These are phyloP conservation scores for Rosa persica DNA, from an alignment of 306 rosid genomes.

Conservation along the genomic window DNA sequence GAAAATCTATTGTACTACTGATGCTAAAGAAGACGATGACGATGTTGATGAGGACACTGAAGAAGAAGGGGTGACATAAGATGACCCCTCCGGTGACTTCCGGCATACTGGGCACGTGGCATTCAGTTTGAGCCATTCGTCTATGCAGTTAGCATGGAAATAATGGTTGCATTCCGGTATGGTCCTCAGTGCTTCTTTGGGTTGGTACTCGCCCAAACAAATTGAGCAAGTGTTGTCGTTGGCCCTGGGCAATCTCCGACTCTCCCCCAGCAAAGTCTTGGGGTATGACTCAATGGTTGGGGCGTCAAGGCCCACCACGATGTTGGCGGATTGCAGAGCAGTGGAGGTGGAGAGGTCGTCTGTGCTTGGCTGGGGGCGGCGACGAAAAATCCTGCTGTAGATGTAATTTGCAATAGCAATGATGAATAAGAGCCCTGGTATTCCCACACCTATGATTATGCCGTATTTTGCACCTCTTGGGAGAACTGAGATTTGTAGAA, in stretches of 20 bases:
- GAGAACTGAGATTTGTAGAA: conserved; percentile 38
- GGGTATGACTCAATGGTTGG: conserved; percentile 76
- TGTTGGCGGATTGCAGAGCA: conserved; percentile 15
- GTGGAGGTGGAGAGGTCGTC: conserved; percentile 19
- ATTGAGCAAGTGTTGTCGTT: conserved; percentile 56
- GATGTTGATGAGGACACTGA: conserved; percentile 26
- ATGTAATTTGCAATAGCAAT: conserved; percentile 43
- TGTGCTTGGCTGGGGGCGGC: conserved; percentile 9
- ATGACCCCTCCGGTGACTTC: conserved; percentile 40
- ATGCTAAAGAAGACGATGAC: conserved; percentile 9
- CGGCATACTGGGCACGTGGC: conserved; percentile 75
- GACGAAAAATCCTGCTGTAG: conserved; percentile 16
- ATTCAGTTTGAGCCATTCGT: conserved; percentile 72
- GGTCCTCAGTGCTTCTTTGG: conserved; percentile 57
- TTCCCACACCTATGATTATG: conserved; percentile 50
- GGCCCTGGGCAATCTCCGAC: conserved; percentile 50
- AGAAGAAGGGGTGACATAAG: conserved; percentile 18
- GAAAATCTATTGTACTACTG: neutral
- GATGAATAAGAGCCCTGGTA: conserved; percentile 56
- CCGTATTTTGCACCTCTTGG: conserved; percentile 60
- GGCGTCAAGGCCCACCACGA: conserved; percentile 52
- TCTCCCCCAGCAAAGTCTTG: conserved; percentile 46
- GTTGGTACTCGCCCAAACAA: conserved; percentile 62
- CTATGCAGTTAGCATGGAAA: conserved; percentile 62
- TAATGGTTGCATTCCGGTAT: conserved; percentile 70